These are phyloP conservation scores for Leishmania martiniquensis DNA, from an alignment of 208 protist genomes.

Conservation along the genomic window DNA sequence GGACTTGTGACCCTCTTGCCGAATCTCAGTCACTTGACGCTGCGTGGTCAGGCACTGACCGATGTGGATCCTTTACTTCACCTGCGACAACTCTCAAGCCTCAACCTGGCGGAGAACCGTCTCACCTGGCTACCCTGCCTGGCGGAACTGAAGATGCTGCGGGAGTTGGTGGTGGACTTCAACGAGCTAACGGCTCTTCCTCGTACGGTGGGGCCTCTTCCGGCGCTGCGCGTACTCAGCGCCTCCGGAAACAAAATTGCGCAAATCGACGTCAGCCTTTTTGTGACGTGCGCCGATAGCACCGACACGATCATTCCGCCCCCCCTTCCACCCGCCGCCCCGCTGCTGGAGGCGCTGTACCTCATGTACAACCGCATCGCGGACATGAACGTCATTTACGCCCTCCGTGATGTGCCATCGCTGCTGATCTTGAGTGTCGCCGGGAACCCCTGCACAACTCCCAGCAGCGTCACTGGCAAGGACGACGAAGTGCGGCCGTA, in stretches of 20 bases:
- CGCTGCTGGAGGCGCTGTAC: slow-evolving; percentile 84
- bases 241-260: slow-evolving; percentile 87
- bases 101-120: slow-evolving; percentile 82
- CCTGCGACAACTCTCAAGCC: slow-evolving; percentile 47
- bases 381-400: slow-evolving; percentile 72
- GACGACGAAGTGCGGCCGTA: slow-evolving; percentile 72
- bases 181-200: slow-evolving; percentile 66
- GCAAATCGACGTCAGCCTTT: slow-evolving; percentile 40
- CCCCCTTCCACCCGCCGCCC: neutral
- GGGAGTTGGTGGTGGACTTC: slow-evolving; percentile 65
- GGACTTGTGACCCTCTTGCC: slow-evolving; percentile 24
- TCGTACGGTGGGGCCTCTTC: slow-evolving; percentile 44
- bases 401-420: slow-evolving; percentile 67
- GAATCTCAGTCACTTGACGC: slow-evolving; percentile 41
- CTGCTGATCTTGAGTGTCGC: slow-evolving; percentile 92
- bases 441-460: slow-evolving; percentile 74
- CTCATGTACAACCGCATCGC: slow-evolving; percentile 83
- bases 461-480: slow-evolving; percentile 2
- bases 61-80: slow-evolving; percentile 52
- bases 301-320: neutral
- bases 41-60: slow-evolving; percentile 61
- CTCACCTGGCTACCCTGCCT: slow-evolving; percentile 55
- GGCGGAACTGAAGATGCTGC: slow-evolving; percentile 36
- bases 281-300: slow-evolving; percentile 30
- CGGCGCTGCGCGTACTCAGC: slow-evolving; percentile 73